phyloP scores from a whole-genome alignment of 139 green algal species.

The Edaphochlamys debaryana region DNA sequence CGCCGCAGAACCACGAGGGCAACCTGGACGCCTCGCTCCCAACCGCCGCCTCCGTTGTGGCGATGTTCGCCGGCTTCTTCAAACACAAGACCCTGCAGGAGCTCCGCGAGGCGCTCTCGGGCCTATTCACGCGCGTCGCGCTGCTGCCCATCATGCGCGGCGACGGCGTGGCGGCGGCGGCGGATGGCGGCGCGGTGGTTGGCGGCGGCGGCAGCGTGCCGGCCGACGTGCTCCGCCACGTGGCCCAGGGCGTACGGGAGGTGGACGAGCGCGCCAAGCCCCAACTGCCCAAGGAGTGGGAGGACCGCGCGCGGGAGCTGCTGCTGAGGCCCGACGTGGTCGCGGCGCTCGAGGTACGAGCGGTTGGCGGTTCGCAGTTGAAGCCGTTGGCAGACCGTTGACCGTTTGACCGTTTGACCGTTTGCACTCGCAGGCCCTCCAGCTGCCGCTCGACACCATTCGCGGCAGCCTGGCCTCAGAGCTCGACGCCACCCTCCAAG shows the following conservation, averaged over 20 bases:
- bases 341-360: slow-evolving; percentile 23
- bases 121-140: slow-evolving; percentile 26
- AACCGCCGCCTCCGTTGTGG: slow-evolving; percentile 28
- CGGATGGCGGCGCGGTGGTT: background rate
- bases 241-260: slow-evolving; percentile 30
- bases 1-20: slow-evolving; percentile 12
- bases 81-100: slow-evolving; percentile 12
- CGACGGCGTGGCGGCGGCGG: background rate
- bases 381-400: too few species aligned
- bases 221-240: slow-evolving; percentile 43
- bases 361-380: too few species aligned
- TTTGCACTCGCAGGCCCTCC: slow-evolving; percentile 39
- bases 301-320: slow-evolving; percentile 37
- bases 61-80: slow-evolving; percentile 53
- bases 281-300: slow-evolving; percentile 44
- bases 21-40: slow-evolving; percentile 17
- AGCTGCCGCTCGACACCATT: slow-evolving; percentile 37
- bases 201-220: slow-evolving; percentile 33
- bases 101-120: slow-evolving; percentile 14
- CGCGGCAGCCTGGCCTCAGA: background rate
- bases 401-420: too few species aligned
- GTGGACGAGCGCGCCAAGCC: slow-evolving; percentile 29
- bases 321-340: slow-evolving; percentile 42
- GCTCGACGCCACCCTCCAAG: background rate
- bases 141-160: slow-evolving; percentile 43